Conservation (phyloP, 1,284 basidiomycete genomes). For the Ganoderma sinense region DNA sequence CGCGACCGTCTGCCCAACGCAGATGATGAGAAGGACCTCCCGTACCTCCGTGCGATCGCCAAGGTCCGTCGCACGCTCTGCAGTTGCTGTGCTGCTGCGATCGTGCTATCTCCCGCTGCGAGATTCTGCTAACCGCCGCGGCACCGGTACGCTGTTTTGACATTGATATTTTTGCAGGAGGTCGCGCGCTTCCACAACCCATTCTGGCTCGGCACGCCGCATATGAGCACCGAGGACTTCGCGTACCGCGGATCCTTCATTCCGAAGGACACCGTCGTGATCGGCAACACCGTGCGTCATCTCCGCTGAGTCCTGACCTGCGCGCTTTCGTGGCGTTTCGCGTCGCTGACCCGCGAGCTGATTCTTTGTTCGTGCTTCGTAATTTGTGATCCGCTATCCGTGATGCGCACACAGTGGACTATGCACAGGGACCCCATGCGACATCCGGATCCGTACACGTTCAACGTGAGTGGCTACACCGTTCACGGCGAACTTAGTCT, state of each 20-base stretch:
- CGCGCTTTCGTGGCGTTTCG: too few relatives aligned
- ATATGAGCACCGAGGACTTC: slow-evolving; percentile 1
- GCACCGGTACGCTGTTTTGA: too few relatives aligned
- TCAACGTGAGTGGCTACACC: background rate
- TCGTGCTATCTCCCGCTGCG: background rate
- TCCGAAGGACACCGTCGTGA: background rate
- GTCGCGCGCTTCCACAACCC: background rate
- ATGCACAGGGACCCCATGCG: background rate
- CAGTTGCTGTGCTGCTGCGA: background rate
- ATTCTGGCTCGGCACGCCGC: background rate
- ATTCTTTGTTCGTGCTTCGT: background rate
- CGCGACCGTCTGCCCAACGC: background rate
- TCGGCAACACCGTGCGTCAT: background rate
- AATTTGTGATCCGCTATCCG: too few relatives aligned
- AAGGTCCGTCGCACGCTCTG: background rate
- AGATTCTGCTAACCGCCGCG: background rate
- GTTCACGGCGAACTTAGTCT: background rate
- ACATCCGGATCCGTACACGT: background rate
- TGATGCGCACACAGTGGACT: background rate
- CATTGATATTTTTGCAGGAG: background rate
- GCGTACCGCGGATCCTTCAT: background rate
- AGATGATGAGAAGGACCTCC: background rate
- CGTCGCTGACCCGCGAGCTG: background rate
- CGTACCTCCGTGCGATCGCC: background rate
- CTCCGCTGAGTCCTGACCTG: too few relatives aligned